A percentile compares a stretch with the other conserved stretches of the same genome.
These are phyloP conservation scores for Apocynum venetum DNA, from an alignment of 257 asterid genomes.

Conservation along the genomic window DNA sequence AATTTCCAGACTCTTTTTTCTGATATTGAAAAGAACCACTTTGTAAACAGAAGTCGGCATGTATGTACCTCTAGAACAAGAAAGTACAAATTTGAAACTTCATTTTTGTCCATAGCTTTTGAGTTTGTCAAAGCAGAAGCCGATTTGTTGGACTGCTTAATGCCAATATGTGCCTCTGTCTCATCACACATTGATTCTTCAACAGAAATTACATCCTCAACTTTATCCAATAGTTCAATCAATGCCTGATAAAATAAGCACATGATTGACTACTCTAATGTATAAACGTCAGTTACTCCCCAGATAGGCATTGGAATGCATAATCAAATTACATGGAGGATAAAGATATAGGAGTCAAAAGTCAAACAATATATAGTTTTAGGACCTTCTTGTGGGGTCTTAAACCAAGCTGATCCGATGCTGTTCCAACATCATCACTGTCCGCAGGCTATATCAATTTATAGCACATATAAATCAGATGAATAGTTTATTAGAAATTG, in stretches of 20 bases:
- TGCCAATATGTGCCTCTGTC: slow-evolving; percentile 27
- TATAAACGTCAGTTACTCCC: background rate
- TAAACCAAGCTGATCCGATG: slow-evolving; percentile 46
- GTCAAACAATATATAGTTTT: slow-evolving; percentile 20
- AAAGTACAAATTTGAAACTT: slow-evolving; percentile 38
- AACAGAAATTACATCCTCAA: slow-evolving; percentile 77
- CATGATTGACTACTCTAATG: background rate
- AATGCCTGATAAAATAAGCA: slow-evolving; percentile 52
- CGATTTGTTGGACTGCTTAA: slow-evolving; percentile 32
- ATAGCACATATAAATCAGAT: slow-evolving; percentile 19
- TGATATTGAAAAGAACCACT: slow-evolving; percentile 11
- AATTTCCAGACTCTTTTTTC: slow-evolving; percentile 13
- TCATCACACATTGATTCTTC: slow-evolving; percentile 43
- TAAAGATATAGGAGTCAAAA: background rate
- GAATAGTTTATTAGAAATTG: slow-evolving; percentile 12
- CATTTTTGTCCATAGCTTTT: slow-evolving; percentile 27
- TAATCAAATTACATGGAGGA: background rate
- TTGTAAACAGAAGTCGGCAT: slow-evolving; percentile 3
- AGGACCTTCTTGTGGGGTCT: slow-evolving; percentile 86
- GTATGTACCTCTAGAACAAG: slow-evolving; percentile 82
- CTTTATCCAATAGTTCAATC: slow-evolving; percentile 93
- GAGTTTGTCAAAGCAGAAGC: slow-evolving; percentile 34
- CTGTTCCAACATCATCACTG: slow-evolving; percentile 40
- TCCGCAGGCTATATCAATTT: slow-evolving; percentile 48
- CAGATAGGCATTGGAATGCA: background rate